Conservation (phyloP, 805 yeast species). For the Saccharomycopsis sp. region DNA sequence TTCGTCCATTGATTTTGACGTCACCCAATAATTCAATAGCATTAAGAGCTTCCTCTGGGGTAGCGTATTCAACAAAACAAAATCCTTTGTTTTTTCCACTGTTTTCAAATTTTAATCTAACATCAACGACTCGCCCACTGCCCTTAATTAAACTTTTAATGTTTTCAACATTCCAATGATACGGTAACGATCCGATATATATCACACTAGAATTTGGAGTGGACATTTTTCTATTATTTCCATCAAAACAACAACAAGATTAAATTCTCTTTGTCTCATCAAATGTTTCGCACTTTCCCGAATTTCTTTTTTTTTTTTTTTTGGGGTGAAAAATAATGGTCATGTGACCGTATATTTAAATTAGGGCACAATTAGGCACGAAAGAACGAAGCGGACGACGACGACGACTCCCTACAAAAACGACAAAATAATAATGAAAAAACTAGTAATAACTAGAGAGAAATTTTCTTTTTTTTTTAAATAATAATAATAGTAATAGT, state of each 20-base stretch:
- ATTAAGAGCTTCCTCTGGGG: conserved; percentile 44
- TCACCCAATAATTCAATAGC: conserved; percentile 41
- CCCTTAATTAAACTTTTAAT: conserved; percentile 64
- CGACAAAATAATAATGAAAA: not conserved
- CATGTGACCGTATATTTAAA: too few species aligned
- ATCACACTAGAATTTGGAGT: conserved; percentile 36
- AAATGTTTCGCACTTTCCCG: too few species aligned
- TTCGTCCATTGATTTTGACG: conserved; percentile 38
- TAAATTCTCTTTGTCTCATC: too few species aligned
- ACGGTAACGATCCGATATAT: conserved; percentile 59
- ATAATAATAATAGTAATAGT: not conserved
- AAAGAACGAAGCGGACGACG: not conserved
- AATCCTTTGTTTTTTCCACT: conserved; percentile 56
- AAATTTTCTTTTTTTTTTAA: not conserved
- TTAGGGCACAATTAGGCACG: not conserved
- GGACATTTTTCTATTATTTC: too few species aligned
- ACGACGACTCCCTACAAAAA: not conserved
- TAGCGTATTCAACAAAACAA: conserved; percentile 53
- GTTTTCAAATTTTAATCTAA: conserved; percentile 53
- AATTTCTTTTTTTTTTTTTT: too few species aligned
- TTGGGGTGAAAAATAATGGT: too few species aligned
- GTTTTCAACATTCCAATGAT: conserved; percentile 61
- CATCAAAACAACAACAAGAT: too few species aligned
- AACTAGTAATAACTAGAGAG: not conserved
- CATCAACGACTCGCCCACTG: conserved; percentile 63